A percentile compares a stretch with the other conserved stretches of the same genome.
phyloP scores from a whole-genome alignment of 1,284 basidiomycete genomes.

The Ganoderma multipileum region DNA sequence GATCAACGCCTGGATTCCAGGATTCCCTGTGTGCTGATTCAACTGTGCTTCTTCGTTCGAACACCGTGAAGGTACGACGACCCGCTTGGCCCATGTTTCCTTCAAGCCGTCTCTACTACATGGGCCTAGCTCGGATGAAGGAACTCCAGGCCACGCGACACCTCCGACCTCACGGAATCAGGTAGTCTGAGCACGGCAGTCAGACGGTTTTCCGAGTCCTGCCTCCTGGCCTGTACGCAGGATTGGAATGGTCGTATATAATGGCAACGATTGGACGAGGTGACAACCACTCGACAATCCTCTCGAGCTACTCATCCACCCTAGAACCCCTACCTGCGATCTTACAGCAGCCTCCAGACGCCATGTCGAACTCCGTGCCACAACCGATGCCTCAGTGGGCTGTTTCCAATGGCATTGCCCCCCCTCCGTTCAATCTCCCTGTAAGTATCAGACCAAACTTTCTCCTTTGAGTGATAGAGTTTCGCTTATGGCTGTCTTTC shows the following conservation, averaged over 20 bases:
- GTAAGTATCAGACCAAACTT: conserved; percentile 29
- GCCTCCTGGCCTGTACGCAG: background rate
- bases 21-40: conserved; percentile 2
- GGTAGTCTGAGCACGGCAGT: conserved; percentile 21
- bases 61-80: conserved; percentile 13
- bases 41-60: conserved; percentile 1
- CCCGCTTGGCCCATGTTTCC: conserved; percentile 6
- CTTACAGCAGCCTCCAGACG: background rate
- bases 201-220: conserved; percentile 4
- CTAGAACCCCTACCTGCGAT: background rate
- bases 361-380: conserved; percentile 13
- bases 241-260: conserved; percentile 13
- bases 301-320: background rate
- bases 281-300: background rate
- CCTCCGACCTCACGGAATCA: conserved; percentile 25
- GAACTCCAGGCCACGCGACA: conserved; percentile 23
- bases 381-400: conserved; percentile 26
- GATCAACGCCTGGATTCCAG: background rate
- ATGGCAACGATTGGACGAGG: conserved; percentile 6
- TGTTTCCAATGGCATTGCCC: conserved; percentile 38
- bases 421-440: conserved; percentile 40
- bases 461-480: conserved; percentile 1
- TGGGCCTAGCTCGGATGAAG: conserved; percentile 12
- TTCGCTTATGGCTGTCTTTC: background rate
- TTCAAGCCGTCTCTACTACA: background rate